These are phyloP conservation scores for Aaosphaeria arxii DNA, from an alignment of 2,329 filamentous ascomycete species.

Conservation along the genomic window DNA sequence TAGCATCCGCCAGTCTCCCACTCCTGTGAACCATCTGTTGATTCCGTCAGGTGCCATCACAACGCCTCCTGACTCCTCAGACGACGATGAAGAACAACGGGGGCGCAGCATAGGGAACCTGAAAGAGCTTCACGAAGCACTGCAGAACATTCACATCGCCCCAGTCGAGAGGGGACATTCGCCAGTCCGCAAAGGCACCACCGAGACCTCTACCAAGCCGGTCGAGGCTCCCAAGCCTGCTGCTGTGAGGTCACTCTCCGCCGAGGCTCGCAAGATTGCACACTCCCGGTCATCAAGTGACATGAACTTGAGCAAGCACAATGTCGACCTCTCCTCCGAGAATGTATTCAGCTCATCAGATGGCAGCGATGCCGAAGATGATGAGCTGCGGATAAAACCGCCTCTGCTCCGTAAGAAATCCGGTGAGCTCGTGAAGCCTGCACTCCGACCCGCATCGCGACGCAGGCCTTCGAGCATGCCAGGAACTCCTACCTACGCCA, in stretches of 20 bases:
- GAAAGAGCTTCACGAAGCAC: constrained; percentile 74
- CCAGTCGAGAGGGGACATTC: constrained; percentile 53
- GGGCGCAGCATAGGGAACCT: constrained; percentile 46
- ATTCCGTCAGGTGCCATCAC: constrained; percentile 85
- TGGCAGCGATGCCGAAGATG: constrained; percentile 57
- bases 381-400: constrained; percentile 65
- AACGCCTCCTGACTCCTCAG: constrained; percentile 88
- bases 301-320: constrained; percentile 48
- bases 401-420: constrained; percentile 97
- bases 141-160: constrained; percentile 70
- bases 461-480: constrained; percentile 92
- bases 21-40: constrained; percentile 70
- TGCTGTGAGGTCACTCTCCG: constrained; percentile 41
- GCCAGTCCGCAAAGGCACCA: constrained; percentile 41
- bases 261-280: constrained; percentile 58
- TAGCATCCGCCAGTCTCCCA: constrained; percentile 77
- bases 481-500: constrained; percentile 91
- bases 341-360: constrained; percentile 43
- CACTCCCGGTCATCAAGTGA: constrained; percentile 61
- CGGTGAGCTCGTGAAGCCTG: constrained; percentile 90
- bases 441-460: constrained; percentile 71
- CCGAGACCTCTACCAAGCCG: constrained; percentile 14
- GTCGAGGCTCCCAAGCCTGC: constrained; percentile 8
- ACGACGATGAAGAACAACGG: constrained; percentile 84
- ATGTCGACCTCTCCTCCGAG: constrained; percentile 42